Conservation (phyloP, 306 rosid species). For the Glycine soja region DNA sequence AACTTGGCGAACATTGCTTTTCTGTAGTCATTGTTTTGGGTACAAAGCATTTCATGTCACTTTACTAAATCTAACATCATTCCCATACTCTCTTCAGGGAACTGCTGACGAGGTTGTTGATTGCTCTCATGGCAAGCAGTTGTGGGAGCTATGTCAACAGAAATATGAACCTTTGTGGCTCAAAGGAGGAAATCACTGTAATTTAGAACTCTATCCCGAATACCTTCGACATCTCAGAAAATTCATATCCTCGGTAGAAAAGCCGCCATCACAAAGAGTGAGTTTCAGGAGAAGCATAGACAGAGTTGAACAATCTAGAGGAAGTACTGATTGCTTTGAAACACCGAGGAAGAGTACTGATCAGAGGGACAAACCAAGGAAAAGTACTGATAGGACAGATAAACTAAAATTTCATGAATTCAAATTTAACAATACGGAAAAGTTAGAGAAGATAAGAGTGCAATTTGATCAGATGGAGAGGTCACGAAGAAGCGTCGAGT, state of each 20-base stretch:
- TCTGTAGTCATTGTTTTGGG: background rate
- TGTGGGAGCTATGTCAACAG: conserved; percentile 87
- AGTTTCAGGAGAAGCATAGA: conserved; percentile 74
- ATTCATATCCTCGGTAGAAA: conserved; percentile 68
- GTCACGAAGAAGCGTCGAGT: conserved; percentile 77
- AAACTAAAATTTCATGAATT: conserved; percentile 63
- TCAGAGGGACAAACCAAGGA: conserved; percentile 79
- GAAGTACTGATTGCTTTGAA: conserved; percentile 68
- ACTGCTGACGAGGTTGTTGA: conserved; percentile 88
- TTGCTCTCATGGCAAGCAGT: conserved; percentile 89
- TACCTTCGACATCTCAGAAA: conserved; percentile 76
- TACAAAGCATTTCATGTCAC: conserved; percentile 26
- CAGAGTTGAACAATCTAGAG: conserved; percentile 63
- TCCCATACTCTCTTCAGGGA: conserved; percentile 60
- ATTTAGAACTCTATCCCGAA: conserved; percentile 84
- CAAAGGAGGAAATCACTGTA: conserved; percentile 92
- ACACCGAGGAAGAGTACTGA: conserved; percentile 81
- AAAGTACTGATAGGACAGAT: conserved; percentile 70
- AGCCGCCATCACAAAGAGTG: conserved; percentile 64
- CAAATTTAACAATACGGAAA: conserved; percentile 64
- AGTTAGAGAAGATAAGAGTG: conserved; percentile 65
- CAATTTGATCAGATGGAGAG: conserved; percentile 74
- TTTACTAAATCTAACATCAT: conserved; percentile 24
- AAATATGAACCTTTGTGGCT: conserved; percentile 93
- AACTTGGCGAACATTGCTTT: conserved; percentile 14